These are phyloP conservation scores for Sporothrix protearum DNA, from an alignment of 2,329 filamentous ascomycete genomes.

Conservation along the genomic window DNA sequence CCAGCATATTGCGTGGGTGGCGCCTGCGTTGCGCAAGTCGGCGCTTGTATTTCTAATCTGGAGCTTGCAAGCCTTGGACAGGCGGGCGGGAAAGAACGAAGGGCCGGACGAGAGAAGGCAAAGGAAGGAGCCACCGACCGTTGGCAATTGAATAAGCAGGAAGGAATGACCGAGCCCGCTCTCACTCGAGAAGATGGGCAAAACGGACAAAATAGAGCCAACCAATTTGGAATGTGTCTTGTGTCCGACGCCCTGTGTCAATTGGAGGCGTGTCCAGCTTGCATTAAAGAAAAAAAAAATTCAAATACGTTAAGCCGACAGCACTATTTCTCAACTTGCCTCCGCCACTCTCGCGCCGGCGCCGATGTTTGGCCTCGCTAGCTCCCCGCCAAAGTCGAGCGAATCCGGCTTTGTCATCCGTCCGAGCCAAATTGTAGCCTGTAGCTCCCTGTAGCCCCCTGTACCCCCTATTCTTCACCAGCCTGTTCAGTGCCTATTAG, in stretches of 20 bases:
- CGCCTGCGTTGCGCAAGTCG: conserved; percentile 10
- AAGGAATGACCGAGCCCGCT: not conserved
- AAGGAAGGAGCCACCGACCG: not conserved
- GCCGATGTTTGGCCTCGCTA: not conserved
- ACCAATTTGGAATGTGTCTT: conserved; percentile 3
- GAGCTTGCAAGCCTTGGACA: no score
- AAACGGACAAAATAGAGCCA: not conserved
- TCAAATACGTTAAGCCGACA: not conserved
- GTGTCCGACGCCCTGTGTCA: not conserved
- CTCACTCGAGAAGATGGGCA: not conserved
- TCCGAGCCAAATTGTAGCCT: not conserved
- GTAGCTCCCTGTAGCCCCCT: not conserved
- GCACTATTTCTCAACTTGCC: no score
- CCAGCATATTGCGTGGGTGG: not conserved
- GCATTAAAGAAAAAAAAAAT: not conserved
- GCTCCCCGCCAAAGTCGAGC: not conserved
- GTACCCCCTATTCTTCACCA: not conserved
- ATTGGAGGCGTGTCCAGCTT: not conserved
- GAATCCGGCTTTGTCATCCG: conserved; percentile 11
- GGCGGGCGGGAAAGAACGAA: not conserved
- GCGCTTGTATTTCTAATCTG: conserved; percentile 17
- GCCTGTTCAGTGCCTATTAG: not conserved
- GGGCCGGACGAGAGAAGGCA: not conserved
- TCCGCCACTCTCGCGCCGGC: not conserved
- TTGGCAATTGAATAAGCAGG: not conserved